Evolutionary conservation across 2,329 filamentous ascomycete genomes (phyloP), one percentile per base, ranked within the genome.

Genomic region (Ophidiomyces ophidiicola): DNA sequence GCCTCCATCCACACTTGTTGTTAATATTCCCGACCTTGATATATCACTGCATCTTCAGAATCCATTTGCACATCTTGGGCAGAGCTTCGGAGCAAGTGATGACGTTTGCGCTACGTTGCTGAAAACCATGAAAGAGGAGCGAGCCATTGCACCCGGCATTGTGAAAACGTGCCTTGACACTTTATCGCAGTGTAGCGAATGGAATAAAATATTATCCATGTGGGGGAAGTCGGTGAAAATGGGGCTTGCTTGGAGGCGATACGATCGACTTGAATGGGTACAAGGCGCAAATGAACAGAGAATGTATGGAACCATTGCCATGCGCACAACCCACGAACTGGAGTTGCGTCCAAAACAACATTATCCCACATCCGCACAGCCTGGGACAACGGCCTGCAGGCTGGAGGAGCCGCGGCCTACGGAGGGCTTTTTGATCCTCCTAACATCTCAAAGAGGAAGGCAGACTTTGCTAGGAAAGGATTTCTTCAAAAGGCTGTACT

Each of bases 231-330:
- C 68, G 15, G 68, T 73, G 43, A 70, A 70, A 18, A 73, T 80
- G 53, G 77, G 77, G 2, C 64, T 81, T 33, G 76, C 74, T 3
- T 81, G 77, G 77, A 78, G 76, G 55, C 66, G 77, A 32, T 81
- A 80, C 50, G 77, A 81, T 50, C 67, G 77, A 17, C 60, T 81
- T 11, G 77, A 81, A 56, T 81, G 77, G 77, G 64, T 81, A 3
- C 69, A 78, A 53, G 77, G 77, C 11, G 63, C 64, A 7, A 76
- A 78, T 38, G 77, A 81, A 52, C 68, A 74, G 47, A 74, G 72
- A 44, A 81, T 81, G 76, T 79, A 79, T 46, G 77, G 77, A 24
- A 72, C 75, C 0, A 74, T 80, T 46, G 77, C 74, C 21, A 79
- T 81, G 76, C 64, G 72, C 46, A 70, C 68, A 35, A 74, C 76